Base-by-base conservation (phyloP, 2,329 filamentous ascomycete species). In the Verticillium isaacii region DNA sequence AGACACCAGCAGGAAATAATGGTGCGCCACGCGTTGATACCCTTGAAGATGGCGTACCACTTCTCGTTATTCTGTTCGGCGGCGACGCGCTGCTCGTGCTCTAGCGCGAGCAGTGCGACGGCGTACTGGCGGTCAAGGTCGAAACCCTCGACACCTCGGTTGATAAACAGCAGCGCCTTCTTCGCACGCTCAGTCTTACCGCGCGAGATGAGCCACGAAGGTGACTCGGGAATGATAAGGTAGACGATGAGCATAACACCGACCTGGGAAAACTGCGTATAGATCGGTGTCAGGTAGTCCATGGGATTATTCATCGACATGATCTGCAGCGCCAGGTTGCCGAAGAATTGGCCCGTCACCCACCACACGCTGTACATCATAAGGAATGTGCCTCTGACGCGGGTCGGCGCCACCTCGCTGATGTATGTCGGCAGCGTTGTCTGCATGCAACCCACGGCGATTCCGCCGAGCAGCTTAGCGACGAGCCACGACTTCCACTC, bases 321-420 rank as follows among this genome's bases (percentile, higher is more conserved):
- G 2, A 66, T 61, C 32, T 79, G 71, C 2, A 81, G 67, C 1
- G 77, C 77, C 0, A 81, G 69, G 5, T 73, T 74, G 1, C 74
- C 77, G 37, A 76, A 76, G 36, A 81, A 74, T 19, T 73, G 71
- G 1, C 79, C 79, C 0, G 79, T 29, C 0, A 75, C 73, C 64
- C 75, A 80, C 79, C 79, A 81, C 63, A 78, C 72, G 59, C 70
- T 76, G 60, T 79, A 78, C 9, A 70, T 68, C 64, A 79, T 78
- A 34, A 79, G 71, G 2, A 72, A 32, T 1, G 74, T 71, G n/a
- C 78, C 78, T 15, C 77, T 69, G 1, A 78, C 68, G 8, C 75
- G 73, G 0, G 74, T 73, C 0, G 78, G 78, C 0, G 77, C 73
- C 0, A 77, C 68, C 61, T 80, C 77, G 3, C 75, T 70, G 7